phyloP scores from a whole-genome alignment of 1,284 basidiomycete species.

The Marasmius oreades region DNA sequence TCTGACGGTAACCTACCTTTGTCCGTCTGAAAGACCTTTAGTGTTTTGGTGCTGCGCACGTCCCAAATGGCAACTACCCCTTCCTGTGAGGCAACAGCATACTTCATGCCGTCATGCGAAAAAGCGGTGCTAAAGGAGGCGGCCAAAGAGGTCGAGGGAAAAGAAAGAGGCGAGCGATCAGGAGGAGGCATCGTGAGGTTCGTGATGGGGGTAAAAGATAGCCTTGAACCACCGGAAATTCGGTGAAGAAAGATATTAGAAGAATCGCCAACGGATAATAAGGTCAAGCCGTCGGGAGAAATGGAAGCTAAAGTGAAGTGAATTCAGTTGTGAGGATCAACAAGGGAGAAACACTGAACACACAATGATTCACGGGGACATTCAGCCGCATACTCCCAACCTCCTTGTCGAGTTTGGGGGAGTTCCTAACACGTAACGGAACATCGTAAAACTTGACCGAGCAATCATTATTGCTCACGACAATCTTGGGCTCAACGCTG shows the following conservation, averaged over 20 bases:
- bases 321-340: constrained; percentile 8
- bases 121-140: constrained; percentile 86
- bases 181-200: constrained; percentile 57
- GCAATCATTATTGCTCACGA: constrained; percentile 82
- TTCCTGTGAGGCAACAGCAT: constrained; percentile 85
- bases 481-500: constrained; percentile 66
- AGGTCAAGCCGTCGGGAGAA: constrained; percentile 79
- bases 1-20: constrained; percentile 35
- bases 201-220: constrained; percentile 54
- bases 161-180: constrained; percentile 31
- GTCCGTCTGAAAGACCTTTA: constrained; percentile 63
- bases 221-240: constrained; percentile 52
- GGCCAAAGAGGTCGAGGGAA: constrained; percentile 43
- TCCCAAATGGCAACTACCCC: constrained; percentile 81
- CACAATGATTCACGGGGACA: constrained; percentile 56
- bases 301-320: constrained; percentile 58
- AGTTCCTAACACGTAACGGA: constrained; percentile 46
- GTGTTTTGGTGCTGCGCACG: constrained; percentile 65
- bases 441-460: constrained; percentile 76
- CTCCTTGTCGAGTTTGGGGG: constrained; percentile 41
- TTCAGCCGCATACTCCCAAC: constrained; percentile 57
- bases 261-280: constrained; percentile 86
- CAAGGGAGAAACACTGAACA: constrained; percentile 18
- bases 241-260: constrained; percentile 75
- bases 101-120: constrained; percentile 75